Percentiles rank a stretch among this genome's conserved stretches.
Evolutionary conservation across 2,329 filamentous ascomycete species (phyloP).

Genomic region (Phyllosticta citriasiana): DNA sequence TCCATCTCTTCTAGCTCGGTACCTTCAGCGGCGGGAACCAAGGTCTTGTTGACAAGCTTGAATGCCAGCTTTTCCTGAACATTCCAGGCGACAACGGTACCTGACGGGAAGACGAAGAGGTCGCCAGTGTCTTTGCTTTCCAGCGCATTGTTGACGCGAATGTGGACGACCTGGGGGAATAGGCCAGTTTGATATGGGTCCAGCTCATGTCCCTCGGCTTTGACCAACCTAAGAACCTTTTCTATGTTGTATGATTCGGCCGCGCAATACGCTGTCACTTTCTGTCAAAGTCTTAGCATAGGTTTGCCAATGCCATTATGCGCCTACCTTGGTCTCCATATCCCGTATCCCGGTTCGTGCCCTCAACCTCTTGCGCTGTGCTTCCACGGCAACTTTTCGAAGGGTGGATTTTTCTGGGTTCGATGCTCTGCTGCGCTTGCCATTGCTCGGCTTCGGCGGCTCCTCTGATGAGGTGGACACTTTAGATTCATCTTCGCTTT

Average conservation of each 20-base stretch:
- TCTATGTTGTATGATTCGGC: constrained; percentile 57
- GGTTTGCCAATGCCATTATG: not conserved
- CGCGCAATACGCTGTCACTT: constrained; percentile 55
- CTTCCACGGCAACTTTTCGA: constrained; percentile 75
- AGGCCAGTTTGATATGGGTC: constrained; percentile 53
- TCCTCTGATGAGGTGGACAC: not conserved
- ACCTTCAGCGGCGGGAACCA: constrained; percentile 66
- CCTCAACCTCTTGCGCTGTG: constrained; percentile 50
- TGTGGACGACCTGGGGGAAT: constrained; percentile 56
- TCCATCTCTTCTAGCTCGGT: constrained; percentile 65
- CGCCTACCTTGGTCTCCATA: constrained; percentile 18
- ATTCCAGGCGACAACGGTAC: constrained; percentile 88
- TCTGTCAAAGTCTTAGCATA: constrained; percentile 22
- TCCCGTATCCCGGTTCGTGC: constrained; percentile 25
- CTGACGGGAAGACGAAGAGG: constrained; percentile 91
- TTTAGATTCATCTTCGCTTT: not conserved
- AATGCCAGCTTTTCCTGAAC: constrained; percentile 65
- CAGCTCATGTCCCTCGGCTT: constrained; percentile 49
- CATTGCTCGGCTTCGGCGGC: not conserved
- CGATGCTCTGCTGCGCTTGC: not conserved
- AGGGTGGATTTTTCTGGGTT: constrained; percentile 48
- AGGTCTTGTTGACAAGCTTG: constrained; percentile 57
- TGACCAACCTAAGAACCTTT: constrained; percentile 47
- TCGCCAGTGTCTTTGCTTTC: constrained; percentile 56
- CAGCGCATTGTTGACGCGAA: constrained; percentile 39